Conservation (phyloP, 352 stramenopile species). For the Phytophthora nicotianae region DNA sequence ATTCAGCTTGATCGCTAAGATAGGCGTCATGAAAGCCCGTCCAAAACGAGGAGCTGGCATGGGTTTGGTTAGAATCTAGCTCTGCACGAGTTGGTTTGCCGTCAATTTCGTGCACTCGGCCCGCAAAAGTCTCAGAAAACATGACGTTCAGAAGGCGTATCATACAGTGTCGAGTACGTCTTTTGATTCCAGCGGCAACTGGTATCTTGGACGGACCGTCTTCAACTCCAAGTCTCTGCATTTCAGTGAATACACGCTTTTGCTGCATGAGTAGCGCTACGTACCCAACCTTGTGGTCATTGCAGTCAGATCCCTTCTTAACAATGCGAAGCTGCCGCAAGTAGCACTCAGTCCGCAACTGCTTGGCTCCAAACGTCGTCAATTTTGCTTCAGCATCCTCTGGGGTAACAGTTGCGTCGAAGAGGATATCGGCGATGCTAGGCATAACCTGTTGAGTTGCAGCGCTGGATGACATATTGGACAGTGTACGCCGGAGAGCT, state of each 20-base stretch:
- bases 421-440: background rate
- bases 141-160: slow-evolving; percentile 8
- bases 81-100: background rate
- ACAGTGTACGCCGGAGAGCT: no score
- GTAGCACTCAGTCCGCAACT: slow-evolving; percentile 4
- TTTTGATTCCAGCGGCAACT: background rate
- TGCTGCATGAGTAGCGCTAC: slow-evolving; percentile 3
- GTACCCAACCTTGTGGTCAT: slow-evolving; percentile 11
- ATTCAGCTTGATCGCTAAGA: background rate
- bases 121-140: slow-evolving; percentile 1
- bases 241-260: slow-evolving; percentile 1
- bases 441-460: background rate
- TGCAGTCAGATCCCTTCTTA: slow-evolving; percentile 1
- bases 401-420: background rate
- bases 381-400: background rate
- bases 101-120: background rate
- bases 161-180: background rate
- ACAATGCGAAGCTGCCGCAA: slow-evolving; percentile 9
- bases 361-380: slow-evolving; percentile 2
- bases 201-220: background rate
- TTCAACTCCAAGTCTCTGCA: slow-evolving; percentile 1
- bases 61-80: background rate
- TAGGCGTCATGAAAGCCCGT: background rate
- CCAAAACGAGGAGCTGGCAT: background rate
- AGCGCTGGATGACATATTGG: no score